Base-by-base conservation (phyloP, 768 basidiomycete species). In the Tulasnella sp. region DNA sequence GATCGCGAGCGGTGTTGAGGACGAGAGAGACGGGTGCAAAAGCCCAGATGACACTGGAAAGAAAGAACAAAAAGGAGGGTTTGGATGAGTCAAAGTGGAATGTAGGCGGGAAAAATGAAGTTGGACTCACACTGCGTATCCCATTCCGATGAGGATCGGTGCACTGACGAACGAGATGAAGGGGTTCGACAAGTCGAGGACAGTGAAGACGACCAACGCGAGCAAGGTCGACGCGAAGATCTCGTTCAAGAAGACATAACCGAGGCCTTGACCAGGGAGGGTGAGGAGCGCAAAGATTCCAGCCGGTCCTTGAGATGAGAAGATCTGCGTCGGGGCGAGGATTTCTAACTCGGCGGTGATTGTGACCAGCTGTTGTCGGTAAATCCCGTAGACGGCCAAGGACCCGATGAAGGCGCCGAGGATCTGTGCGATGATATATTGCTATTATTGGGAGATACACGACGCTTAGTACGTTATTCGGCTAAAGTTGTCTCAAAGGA, bases 371-470 rank as follows among this genome's bases (percentile, higher is more conserved):
- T 58, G 19, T 21, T 27, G 56, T 15, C 45, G 51, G 41, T 58
- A 58, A 19, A 26, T 48, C 26, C 49, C 56, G 30, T 58, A 58
- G 19, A 58, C 56, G 19, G 52, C 26, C 5, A 58, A 27, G n/a
- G 11, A 32, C 5, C 52, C 56, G 38, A 51, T 17, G 56, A 58
- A 58, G 7, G 56, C 56, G 17, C 56, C 56, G 26, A 34, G 13
- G 17, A 58, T 58, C 30, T 58, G 56, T n/a, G 52, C n/a, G 24
- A 51, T 17, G 48, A 58, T 58, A 27, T 53, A 58, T 24, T 26
- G 51, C 34, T 38, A 38, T 7, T n/a, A n/a, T n/a, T n/a, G 34
- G 5, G 34, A 38, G 34, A 38, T 7, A 15, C 34, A 38, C 15
- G 34, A 38, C 15, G 15, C 15, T 38, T 7, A 15, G 5, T 5